phyloP scores from a whole-genome alignment of 1,284 basidiomycete genomes.

The Tilletia walkeri region DNA sequence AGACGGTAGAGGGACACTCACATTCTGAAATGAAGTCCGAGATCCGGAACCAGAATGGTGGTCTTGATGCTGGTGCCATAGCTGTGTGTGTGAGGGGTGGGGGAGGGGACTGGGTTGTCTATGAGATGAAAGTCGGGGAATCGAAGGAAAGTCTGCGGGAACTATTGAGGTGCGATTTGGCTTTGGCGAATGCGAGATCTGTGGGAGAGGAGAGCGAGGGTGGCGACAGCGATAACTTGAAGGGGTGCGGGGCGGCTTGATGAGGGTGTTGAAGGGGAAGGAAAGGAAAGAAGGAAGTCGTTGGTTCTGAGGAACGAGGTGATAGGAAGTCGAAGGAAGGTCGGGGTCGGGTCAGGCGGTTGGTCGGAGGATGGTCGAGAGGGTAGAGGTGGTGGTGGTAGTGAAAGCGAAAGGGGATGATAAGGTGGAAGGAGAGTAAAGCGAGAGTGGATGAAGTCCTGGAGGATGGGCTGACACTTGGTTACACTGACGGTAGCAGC shows the following conservation, averaged over 20 bases:
- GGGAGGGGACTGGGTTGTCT: background rate
- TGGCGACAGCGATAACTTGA: too few species aligned
- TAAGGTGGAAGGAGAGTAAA: background rate
- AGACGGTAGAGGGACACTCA: background rate
- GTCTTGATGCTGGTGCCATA: background rate
- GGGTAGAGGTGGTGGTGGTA: background rate
- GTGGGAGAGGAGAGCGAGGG: too few species aligned
- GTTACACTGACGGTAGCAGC: background rate
- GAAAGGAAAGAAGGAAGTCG: background rate
- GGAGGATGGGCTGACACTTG: background rate
- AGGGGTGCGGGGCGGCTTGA: too few species aligned
- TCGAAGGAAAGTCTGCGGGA: background rate
- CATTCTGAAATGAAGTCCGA: constrained; percentile 6
- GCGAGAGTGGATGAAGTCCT: background rate
- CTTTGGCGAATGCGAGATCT: too few species aligned
- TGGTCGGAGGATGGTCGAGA: too few species aligned
- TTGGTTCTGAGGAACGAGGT: background rate
- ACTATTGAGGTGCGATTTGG: too few species aligned
- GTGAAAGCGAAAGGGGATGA: background rate
- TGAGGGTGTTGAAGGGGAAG: too few species aligned
- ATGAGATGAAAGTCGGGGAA: background rate
- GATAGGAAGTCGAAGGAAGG: background rate
- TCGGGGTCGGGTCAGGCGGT: background rate
- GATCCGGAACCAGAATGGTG: background rate
- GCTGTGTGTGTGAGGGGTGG: background rate